Evolutionary conservation across 164 flowering plant genomes (phyloP), one percentile per base, ranked within the genome.

Genomic region (Dillenia suffruticosa): DNA sequence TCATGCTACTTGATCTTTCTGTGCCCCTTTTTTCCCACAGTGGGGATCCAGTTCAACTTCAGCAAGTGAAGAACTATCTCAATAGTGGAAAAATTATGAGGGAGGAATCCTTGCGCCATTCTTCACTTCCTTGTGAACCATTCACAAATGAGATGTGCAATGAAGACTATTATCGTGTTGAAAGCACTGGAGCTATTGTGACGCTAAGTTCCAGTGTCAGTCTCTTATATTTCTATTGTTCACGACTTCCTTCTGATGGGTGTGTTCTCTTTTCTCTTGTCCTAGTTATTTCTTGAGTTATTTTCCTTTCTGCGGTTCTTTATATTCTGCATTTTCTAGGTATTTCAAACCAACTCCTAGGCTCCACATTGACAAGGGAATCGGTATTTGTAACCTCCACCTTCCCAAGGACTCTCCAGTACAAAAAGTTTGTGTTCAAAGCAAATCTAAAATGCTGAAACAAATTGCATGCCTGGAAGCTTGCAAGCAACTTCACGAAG

Each of bases 201-300:
- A 86, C 77, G 19, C 72, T 88, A 49, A 77, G 71, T 61, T 87
- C 90, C 2, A 85, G 97, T 57, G 74, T 85, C 51, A 46, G 69
- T 12, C 70, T 88, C 68, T 63, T 90, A 50, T 75, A 88, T 70
- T 82, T 75, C 59, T 92, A 88, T 59, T 92, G 96, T 72, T 88
- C 98, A 13, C 73, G 82, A 52, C 90, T 92, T 49, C 98, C 98
- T 58, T 83, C 93, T 48, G 98, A 92, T 68, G 65, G 87, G 96
- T 92, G 66, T 68, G 85, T 74, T 68, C 45, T 55, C 16, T 10
- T 62, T n/a, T 11, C 15, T 44, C 47, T 14, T 1, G 14, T n/a
- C 54, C 4, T 50, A 48, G 26, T 43, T 5, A 54, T 63, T 8
- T 32, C 40, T 32, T 58, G n/a, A 47, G 6, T 46, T 44, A 1